Conservation (phyloP, 441 rosid genomes). For the Erodium moschatum region DNA sequence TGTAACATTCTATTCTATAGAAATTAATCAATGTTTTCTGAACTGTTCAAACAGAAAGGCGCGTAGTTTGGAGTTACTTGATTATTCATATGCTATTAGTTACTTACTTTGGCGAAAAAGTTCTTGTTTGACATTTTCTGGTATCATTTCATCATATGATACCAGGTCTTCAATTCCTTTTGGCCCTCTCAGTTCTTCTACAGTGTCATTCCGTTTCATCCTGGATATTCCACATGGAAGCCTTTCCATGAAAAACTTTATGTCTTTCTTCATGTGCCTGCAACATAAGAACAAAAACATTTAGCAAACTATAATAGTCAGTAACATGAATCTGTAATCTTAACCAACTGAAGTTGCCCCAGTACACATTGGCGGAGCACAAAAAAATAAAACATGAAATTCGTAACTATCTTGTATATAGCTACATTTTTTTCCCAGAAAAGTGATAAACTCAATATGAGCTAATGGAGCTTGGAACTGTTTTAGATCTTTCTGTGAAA, state of each 20-base stretch:
- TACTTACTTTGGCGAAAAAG: conserved; percentile 21
- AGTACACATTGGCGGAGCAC: no score
- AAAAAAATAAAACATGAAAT: background rate
- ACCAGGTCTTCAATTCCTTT: conserved; percentile 20
- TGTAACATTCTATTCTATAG: background rate
- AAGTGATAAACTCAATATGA: background rate
- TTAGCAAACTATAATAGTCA: background rate
- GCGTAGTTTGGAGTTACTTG: background rate
- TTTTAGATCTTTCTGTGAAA: no score
- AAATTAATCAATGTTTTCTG: background rate
- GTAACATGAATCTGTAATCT: no score
- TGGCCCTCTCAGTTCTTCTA: conserved; percentile 35
- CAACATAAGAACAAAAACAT: background rate
- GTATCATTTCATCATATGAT: conserved; percentile 45
- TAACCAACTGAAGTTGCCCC: no score
- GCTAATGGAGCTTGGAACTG: background rate
- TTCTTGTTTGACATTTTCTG: conserved; percentile 20
- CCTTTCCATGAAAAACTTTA: conserved; percentile 36
- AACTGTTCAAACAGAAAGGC: background rate
- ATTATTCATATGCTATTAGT: background rate
- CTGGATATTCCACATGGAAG: conserved; percentile 42
- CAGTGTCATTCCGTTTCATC: conserved; percentile 35
- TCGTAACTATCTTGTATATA: background rate
- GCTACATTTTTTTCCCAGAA: background rate
- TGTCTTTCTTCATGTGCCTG: conserved; percentile 39